Conservation (phyloP, 2,329 filamentous ascomycete species). For the Colletotrichum sp. region DNA sequence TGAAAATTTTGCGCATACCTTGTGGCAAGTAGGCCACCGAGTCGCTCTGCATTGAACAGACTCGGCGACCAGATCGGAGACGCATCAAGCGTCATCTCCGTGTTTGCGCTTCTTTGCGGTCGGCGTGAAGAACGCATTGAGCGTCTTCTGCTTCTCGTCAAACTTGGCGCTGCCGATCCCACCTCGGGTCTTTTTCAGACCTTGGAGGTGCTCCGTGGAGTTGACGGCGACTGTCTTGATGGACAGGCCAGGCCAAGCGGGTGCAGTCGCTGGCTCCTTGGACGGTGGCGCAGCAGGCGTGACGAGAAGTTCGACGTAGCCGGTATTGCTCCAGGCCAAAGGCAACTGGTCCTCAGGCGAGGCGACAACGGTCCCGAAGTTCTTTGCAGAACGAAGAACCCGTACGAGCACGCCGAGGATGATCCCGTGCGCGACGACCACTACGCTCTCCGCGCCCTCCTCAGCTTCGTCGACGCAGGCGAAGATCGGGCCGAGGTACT, state of each 20-base stretch:
- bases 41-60: not conserved
- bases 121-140: conserved; percentile 74
- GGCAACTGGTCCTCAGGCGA: conserved; percentile 27
- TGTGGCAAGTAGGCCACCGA: conserved; percentile 7
- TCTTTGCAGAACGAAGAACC: conserved; percentile 36
- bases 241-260: conserved; percentile 44
- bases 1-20: conserved; percentile 41
- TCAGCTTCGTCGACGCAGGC: conserved; percentile 26
- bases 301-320: conserved; percentile 41
- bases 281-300: not conserved
- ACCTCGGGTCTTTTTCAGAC: conserved; percentile 79
- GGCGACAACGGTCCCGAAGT: conserved; percentile 20
- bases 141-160: conserved; percentile 76
- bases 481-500: conserved; percentile 62
- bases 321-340: conserved; percentile 59
- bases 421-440: conserved; percentile 83
- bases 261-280: conserved; percentile 21
- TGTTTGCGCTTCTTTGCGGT: conserved; percentile 54
- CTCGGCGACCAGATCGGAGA: not conserved
- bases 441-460: conserved; percentile 41
- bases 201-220: conserved; percentile 71
- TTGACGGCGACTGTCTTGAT: conserved; percentile 67
- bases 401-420: conserved; percentile 75
- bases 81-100: conserved; percentile 26
- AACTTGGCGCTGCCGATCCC: conserved; percentile 81